Evolutionary conservation across 2,329 filamentous ascomycete species (phyloP).

Genomic region (Aspergillus tubingensis): DNA sequence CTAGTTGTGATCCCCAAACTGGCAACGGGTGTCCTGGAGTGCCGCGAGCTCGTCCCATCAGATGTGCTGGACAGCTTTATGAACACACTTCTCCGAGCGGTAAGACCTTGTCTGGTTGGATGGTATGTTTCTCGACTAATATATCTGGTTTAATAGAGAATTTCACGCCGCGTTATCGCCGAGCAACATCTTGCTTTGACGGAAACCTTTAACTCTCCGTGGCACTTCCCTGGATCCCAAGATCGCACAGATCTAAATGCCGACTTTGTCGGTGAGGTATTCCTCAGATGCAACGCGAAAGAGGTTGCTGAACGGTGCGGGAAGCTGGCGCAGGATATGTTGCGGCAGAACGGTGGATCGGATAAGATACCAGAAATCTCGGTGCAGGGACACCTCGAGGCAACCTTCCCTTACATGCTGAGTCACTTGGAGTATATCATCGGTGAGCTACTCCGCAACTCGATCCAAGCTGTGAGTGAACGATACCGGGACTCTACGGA

Average conservation of each 20-base stretch:
- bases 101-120: constrained; percentile 47
- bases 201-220: constrained; percentile 87
- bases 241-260: constrained; percentile 62
- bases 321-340: constrained; percentile 71
- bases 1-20: constrained; percentile 91
- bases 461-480: constrained; percentile 88
- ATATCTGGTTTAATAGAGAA: constrained; percentile 61
- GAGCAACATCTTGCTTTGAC: constrained; percentile 95
- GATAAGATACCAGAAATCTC: constrained; percentile 76
- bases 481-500: constrained; percentile 55
- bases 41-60: constrained; percentile 75
- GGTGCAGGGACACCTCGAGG: constrained; percentile 80
- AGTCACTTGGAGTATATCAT: constrained; percentile 97
- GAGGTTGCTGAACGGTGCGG: constrained; percentile 87
- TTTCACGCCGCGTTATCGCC: constrained; percentile 92
- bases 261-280: constrained; percentile 94
- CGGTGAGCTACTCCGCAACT: constrained; percentile 91
- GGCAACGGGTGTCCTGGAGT: constrained; percentile 91
- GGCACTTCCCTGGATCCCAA: constrained; percentile 81
- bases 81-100: constrained; percentile 87
- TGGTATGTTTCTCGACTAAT: constrained; percentile 16
- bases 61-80: constrained; percentile 89
- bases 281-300: constrained; percentile 86
- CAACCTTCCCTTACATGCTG: constrained; percentile 94
- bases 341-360: constrained; percentile 72